Evolutionary conservation across 805 yeast species (phyloP).

Genomic region (Maudiozyma bulderi): DNA sequence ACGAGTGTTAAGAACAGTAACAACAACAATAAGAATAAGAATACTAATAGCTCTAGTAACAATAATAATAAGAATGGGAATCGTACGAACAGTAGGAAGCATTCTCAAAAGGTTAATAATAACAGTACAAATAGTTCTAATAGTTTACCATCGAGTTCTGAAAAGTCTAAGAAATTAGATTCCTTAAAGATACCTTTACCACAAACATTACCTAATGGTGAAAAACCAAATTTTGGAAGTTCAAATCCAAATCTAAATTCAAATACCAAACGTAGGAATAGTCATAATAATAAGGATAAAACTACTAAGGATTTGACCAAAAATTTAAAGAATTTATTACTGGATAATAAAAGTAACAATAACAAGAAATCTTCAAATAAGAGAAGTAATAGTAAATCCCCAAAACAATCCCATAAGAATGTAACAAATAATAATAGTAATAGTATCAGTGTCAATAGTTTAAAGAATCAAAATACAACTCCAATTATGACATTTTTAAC

Average conservation of each 20-base stretch:
- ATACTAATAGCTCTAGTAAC: background rate
- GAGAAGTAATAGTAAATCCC: background rate
- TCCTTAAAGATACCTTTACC: constrained; percentile 16
- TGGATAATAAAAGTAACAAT: background rate
- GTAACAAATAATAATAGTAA: background rate
- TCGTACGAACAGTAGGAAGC: background rate
- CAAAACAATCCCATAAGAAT: background rate
- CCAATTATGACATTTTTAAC: constrained; percentile 8
- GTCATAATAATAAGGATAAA: background rate
- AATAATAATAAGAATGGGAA: background rate
- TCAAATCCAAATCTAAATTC: constrained; percentile 3
- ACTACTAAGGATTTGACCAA: constrained; percentile 1
- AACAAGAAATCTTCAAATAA: background rate
- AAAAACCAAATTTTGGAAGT: constrained; percentile 26
- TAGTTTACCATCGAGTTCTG: too few relatives aligned
- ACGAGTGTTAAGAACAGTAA: background rate
- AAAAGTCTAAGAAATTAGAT: background rate
- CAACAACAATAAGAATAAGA: constrained; percentile 11
- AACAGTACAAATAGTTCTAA: background rate
- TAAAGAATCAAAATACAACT: constrained; percentile 1
- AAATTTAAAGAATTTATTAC: constrained; percentile 4
- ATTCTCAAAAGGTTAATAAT: background rate
- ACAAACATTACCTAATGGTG: constrained; percentile 26
- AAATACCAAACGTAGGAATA: background rate
- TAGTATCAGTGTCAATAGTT: background rate